These are phyloP conservation scores for Stephania yunnanensis DNA, from an alignment of 164 flowering plant genomes.

Conservation along the genomic window DNA sequence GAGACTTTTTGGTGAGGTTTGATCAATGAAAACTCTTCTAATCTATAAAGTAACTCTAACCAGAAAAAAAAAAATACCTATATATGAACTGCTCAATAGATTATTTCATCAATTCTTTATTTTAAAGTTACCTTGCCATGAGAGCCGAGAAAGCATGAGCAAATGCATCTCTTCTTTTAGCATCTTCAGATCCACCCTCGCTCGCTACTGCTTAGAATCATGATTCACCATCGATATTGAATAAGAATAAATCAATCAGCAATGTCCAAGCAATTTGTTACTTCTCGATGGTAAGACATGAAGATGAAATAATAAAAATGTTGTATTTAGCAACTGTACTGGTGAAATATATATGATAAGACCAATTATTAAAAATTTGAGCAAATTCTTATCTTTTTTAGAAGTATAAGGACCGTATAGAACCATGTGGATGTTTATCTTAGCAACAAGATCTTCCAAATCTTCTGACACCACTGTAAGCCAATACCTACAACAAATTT, in stretches of 20 bases:
- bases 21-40: too few species aligned
- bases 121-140: constrained; percentile 15
- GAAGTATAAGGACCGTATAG: not conserved
- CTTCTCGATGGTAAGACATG: not conserved
- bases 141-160: constrained; percentile 98
- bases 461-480: constrained; percentile 71
- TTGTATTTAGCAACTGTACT: not conserved
- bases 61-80: too few species aligned
- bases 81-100: too few species aligned
- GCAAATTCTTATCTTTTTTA: not conserved
- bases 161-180: constrained; percentile 96
- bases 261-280: too few species aligned
- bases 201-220: constrained; percentile 86
- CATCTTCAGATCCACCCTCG: constrained; percentile 99
- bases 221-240: not conserved
- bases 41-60: too few species aligned
- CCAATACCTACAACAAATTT: too few species aligned
- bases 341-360: not conserved
- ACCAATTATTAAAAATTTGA: not conserved
- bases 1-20: too few species aligned
- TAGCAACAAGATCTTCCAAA: constrained; percentile 91
- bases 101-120: too few species aligned
- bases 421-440: constrained; percentile 44
- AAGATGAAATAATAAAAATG: constrained; percentile 1
- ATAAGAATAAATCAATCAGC: not conserved